A percentile compares a stretch with the other conserved stretches of the same genome.
These are phyloP conservation scores for Camptophora hylomeconis DNA, from an alignment of 2,329 filamentous ascomycete species.

Conservation along the genomic window DNA sequence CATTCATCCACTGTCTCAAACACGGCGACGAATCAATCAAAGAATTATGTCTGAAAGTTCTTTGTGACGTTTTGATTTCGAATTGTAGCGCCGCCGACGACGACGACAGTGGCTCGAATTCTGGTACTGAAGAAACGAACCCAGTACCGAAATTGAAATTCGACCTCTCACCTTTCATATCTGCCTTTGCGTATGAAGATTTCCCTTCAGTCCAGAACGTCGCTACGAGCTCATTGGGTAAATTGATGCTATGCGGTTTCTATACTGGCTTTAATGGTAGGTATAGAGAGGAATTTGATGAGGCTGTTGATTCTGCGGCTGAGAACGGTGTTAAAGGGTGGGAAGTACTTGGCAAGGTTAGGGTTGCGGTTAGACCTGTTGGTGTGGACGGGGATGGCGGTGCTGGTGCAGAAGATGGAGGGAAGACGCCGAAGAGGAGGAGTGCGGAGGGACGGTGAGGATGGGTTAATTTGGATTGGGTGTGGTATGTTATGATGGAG, in stretches of 20 bases:
- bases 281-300: constrained; percentile 43
- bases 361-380: too few relatives aligned
- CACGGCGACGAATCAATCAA: constrained; percentile 86
- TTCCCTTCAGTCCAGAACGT: constrained; percentile 35
- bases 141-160: constrained; percentile 46
- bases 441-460: too few relatives aligned
- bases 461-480: too few relatives aligned
- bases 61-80: constrained; percentile 84
- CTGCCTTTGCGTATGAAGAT: constrained; percentile 44
- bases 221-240: constrained; percentile 36
- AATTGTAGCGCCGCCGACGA: constrained; percentile 44
- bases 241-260: constrained; percentile 32
- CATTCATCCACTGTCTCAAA: constrained; percentile 92
- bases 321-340: constrained; percentile 29
- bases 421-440: constrained; percentile 5
- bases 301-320: constrained; percentile 37
- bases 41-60: constrained; percentile 77
- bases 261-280: constrained; percentile 20
- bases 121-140: constrained; percentile 1
- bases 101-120: constrained; percentile 3
- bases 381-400: constrained; percentile 38
- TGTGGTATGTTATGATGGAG: too few relatives aligned
- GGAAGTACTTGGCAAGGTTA: constrained; percentile 33
- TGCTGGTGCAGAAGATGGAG: constrained; percentile 31
- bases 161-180: constrained; percentile 56